Evolutionary conservation across 768 basidiomycete genomes (phyloP).

Genomic region (Tricholoma terreum): DNA sequence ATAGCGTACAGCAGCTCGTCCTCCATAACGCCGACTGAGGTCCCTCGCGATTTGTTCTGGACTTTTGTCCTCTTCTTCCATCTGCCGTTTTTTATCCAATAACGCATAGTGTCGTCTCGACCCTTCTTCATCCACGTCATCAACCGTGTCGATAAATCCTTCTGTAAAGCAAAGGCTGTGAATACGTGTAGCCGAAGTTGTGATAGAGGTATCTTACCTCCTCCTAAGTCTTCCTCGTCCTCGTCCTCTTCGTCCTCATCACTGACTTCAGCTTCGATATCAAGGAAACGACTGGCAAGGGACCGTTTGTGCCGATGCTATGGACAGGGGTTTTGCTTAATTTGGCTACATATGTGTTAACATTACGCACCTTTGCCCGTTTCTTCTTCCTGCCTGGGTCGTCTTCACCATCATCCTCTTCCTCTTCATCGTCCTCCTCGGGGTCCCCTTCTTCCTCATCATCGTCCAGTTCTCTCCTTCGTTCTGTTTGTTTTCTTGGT

Average conservation of each 20-base stretch:
- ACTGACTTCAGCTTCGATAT: constrained; percentile 94
- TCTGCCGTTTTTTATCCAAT: constrained; percentile 63
- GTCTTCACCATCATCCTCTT: constrained; percentile 57
- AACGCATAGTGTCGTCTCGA: constrained; percentile 61
- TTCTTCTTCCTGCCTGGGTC: constrained; percentile 52
- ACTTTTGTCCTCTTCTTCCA: constrained; percentile 73
- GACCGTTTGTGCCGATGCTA: constrained; percentile 67
- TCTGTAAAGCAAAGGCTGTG: constrained; percentile 35
- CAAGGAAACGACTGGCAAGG: constrained; percentile 79
- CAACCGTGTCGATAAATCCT: constrained; percentile 66
- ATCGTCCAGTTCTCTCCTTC: constrained; percentile 23
- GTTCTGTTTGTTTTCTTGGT: constrained; percentile 35
- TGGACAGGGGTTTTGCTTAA: constrained; percentile 7
- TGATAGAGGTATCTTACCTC: constrained; percentile 32
- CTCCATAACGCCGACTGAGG: constrained; percentile 69
- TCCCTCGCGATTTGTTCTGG: constrained; percentile 83
- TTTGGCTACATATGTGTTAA: background rate
- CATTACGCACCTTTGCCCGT: constrained; percentile 52
- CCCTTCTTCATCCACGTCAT: constrained; percentile 65
- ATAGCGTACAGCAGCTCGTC: constrained; percentile 66
- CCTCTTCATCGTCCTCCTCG: constrained; percentile 47
- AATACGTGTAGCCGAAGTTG: background rate
- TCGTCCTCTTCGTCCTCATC: constrained; percentile 97
- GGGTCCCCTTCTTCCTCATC: constrained; percentile 36
- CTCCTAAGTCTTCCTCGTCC: constrained; percentile 68